Percentiles rank a stretch among this genome's conserved stretches.
Conservation (phyloP, 2,329 filamentous ascomycete species). For the Fusarium anthophilum region DNA sequence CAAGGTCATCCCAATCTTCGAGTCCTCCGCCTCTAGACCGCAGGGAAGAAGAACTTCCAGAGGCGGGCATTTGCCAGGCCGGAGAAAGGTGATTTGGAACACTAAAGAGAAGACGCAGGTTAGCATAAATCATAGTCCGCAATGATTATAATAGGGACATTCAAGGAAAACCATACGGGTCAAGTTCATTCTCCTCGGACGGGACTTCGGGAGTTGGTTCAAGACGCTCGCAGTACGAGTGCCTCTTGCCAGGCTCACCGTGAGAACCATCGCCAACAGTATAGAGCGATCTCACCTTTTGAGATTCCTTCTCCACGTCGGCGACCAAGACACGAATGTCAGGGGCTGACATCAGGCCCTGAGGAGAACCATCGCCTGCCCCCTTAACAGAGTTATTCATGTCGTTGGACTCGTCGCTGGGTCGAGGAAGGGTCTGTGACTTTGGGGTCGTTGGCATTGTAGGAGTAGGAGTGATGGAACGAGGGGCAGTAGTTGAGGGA, state of each 20-base stretch:
- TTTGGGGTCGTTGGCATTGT: conserved; percentile 38
- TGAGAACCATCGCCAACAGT: conserved; percentile 62
- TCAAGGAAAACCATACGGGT: conserved; percentile 67
- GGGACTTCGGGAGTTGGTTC: conserved; percentile 61
- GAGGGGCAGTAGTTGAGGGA: conserved; percentile 21
- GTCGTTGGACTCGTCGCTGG: conserved; percentile 39
- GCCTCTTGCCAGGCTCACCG: conserved; percentile 62
- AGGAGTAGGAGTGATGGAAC: conserved; percentile 20
- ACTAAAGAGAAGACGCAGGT: conserved; percentile 39
- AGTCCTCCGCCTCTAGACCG: conserved; percentile 61
- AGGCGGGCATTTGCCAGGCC: conserved; percentile 50
- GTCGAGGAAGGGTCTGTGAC: conserved; percentile 35
- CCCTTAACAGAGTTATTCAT: conserved; percentile 30
- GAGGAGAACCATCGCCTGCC: conserved; percentile 21
- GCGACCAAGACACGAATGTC: conserved; percentile 63
- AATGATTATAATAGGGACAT: conserved; percentile 36
- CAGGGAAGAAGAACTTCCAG: conserved; percentile 56
- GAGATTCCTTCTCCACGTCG: conserved; percentile 70
- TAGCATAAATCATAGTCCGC: conserved; percentile 43
- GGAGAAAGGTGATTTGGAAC: conserved; percentile 45
- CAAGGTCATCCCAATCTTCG: conserved; percentile 74
- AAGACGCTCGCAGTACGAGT: conserved; percentile 58
- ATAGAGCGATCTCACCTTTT: conserved; percentile 75
- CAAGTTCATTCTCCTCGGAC: conserved; percentile 62
- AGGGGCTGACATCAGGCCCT: conserved; percentile 47